Percentiles rank a stretch among this genome's conserved stretches.
Conservation (phyloP, 2,329 filamentous ascomycete species). For the Pleurostoma richardsiae region DNA sequence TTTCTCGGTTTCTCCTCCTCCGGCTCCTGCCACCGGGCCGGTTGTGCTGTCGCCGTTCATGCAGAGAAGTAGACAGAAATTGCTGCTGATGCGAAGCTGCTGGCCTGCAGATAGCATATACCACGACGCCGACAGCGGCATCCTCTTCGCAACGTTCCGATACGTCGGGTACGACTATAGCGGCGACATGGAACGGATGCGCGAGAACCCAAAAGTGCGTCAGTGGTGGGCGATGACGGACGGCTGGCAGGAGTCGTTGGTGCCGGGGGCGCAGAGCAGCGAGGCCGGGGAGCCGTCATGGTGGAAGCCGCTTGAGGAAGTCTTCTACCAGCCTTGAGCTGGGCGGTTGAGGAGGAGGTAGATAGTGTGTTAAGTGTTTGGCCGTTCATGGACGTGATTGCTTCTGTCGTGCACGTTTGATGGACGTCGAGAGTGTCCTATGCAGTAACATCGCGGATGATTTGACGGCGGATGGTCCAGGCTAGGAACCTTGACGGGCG, state of each 20-base stretch:
- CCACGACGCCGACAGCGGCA: slow-evolving; percentile 56
- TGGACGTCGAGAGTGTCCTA: too few species aligned
- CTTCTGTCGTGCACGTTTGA: too few species aligned
- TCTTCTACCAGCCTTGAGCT: slow-evolving; percentile 53
- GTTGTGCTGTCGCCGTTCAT: not conserved
- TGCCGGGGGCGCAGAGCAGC: slow-evolving; percentile 54
- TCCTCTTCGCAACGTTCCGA: slow-evolving; percentile 72
- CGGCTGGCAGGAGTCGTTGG: slow-evolving; percentile 62
- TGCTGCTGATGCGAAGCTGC: not conserved
- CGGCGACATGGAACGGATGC: slow-evolving; percentile 73
- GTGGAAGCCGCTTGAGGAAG: slow-evolving; percentile 67
- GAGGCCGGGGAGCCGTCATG: slow-evolving; percentile 56
- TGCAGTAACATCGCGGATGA: too few species aligned
- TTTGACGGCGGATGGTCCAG: too few species aligned
- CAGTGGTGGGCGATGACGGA: slow-evolving; percentile 84
- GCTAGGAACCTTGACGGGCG: too few species aligned
- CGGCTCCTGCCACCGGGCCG: not conserved
- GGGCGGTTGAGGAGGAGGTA: too few species aligned
- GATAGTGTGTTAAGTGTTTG: too few species aligned
- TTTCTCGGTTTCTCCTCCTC: not conserved
- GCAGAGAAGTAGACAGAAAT: not conserved
- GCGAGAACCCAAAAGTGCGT: slow-evolving; percentile 64
- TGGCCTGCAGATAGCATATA: slow-evolving; percentile 61
- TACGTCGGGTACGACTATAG: slow-evolving; percentile 71
- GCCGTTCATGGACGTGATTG: too few species aligned